Percentiles rank a stretch among this genome's conserved stretches.
These are phyloP conservation scores for Leishmania gerbilli DNA, from an alignment of 208 protist species.

Conservation along the genomic window DNA sequence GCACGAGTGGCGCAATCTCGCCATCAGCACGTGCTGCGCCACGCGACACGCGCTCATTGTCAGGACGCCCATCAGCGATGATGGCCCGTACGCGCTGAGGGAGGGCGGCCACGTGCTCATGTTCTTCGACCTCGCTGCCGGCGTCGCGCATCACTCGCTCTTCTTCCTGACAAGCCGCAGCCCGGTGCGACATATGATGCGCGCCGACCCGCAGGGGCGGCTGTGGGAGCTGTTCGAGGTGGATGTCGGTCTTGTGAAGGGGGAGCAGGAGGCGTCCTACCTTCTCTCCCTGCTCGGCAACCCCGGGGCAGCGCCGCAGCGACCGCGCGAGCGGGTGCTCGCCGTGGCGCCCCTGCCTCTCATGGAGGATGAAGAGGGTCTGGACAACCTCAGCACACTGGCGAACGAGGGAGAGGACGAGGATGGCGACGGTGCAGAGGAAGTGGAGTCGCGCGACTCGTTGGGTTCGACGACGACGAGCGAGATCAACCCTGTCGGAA, in stretches of 20 bases:
- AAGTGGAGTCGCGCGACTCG: neutral
- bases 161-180: constrained; percentile 47
- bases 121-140: constrained; percentile 51
- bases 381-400: constrained; percentile 3
- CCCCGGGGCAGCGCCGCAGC: constrained; percentile 15
- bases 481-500: neutral
- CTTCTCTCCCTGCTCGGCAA: constrained; percentile 31
- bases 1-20: constrained; percentile 51
- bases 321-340: constrained; percentile 28
- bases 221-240: constrained; percentile 58
- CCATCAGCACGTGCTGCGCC: constrained; percentile 32
- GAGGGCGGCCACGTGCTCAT: constrained; percentile 38
- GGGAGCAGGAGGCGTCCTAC: constrained; percentile 28
- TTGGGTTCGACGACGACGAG: neutral
- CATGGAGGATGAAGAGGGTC: constrained; percentile 19
- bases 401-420: constrained; percentile 7
- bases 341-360: constrained; percentile 31
- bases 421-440: neutral
- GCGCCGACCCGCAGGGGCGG: constrained; percentile 37
- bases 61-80: constrained; percentile 30
- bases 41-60: constrained; percentile 33
- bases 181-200: constrained; percentile 39
- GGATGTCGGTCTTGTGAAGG: constrained; percentile 28
- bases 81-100: constrained; percentile 31
- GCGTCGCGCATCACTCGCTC: constrained; percentile 32